Percentiles rank a stretch among this genome's conserved stretches.
These are phyloP conservation scores for Bretschneidera sinensis DNA, from an alignment of 345 rosid genomes.

Conservation along the genomic window DNA sequence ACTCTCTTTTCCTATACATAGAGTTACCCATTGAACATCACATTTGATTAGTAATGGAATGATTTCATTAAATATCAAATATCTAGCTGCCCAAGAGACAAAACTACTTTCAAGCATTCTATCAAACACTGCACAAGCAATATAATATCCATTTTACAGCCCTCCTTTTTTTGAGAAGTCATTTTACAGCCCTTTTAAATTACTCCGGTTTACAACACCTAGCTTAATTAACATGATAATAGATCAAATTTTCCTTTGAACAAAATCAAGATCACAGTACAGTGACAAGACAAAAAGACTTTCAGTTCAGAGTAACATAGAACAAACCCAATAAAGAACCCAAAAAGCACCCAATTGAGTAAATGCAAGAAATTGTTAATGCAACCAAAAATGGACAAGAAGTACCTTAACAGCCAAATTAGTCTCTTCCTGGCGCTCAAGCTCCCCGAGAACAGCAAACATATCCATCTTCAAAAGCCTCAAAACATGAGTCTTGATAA, in stretches of 20 bases:
- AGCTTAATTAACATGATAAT: too few species aligned
- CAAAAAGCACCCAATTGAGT: constrained; percentile 4
- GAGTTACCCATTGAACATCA: too few species aligned
- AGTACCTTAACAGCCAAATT: constrained; percentile 59
- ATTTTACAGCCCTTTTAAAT: too few species aligned
- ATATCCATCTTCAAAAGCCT: constrained; percentile 80
- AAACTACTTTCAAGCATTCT: constrained; percentile 30
- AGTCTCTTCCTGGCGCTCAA: constrained; percentile 86
- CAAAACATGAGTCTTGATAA: constrained; percentile 63
- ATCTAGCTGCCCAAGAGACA: neutral
- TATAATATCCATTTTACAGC: too few species aligned
- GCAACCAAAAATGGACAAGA: neutral
- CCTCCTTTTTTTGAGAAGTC: neutral
- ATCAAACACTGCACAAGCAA: constrained; percentile 31
- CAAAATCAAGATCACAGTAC: neutral
- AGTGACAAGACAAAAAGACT: neutral
- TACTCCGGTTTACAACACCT: too few species aligned
- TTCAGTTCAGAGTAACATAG: neutral
- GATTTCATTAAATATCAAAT: too few species aligned
- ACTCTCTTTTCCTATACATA: neutral
- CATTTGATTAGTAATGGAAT: too few species aligned
- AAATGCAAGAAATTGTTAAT: neutral
- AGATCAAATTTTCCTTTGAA: neutral
- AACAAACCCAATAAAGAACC: neutral
- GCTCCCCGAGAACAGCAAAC: constrained; percentile 75